A percentile compares a stretch with the other conserved stretches of the same genome.
These are phyloP conservation scores for Ciborinia camelliae DNA, from an alignment of 2,329 filamentous ascomycete species.

Conservation along the genomic window DNA sequence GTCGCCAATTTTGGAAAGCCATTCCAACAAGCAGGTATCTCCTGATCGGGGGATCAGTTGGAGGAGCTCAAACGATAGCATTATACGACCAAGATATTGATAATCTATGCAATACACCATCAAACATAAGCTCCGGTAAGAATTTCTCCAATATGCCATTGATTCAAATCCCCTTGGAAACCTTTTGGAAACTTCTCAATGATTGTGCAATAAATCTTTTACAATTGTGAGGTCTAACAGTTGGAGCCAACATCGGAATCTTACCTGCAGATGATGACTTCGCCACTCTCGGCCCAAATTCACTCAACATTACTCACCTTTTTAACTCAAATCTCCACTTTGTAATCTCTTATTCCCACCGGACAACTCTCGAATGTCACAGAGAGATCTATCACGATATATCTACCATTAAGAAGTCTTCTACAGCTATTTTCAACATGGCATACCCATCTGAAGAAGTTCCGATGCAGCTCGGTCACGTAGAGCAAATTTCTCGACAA, in stretches of 20 bases:
- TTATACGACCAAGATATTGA: slow-evolving; percentile 30
- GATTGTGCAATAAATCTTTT: not conserved
- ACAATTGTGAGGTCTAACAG: not conserved
- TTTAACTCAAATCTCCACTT: not conserved
- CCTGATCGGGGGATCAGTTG: slow-evolving; percentile 26
- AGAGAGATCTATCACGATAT: not conserved
- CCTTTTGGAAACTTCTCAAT: not conserved
- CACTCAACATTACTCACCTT: not conserved
- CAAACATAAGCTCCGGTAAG: not conserved
- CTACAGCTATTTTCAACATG: not conserved
- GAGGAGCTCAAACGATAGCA: not conserved
- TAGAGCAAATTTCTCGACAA: no score
- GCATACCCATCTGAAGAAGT: not conserved
- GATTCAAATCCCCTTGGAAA: not conserved
- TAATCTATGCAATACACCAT: slow-evolving; percentile 23
- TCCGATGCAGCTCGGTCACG: not conserved
- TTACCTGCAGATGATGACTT: not conserved
- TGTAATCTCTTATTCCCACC: not conserved
- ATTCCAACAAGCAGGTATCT: slow-evolving; percentile 21
- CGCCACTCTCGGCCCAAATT: not conserved
- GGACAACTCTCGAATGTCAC: not conserved
- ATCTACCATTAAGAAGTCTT: not conserved
- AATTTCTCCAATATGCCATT: not conserved
- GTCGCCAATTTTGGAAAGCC: slow-evolving; percentile 18
- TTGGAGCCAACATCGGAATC: not conserved